Evolutionary conservation across 192 early-diverging fungal genomes (phyloP), one percentile per base, ranked within the genome.

Genomic region (Coemansia reversa): DNA sequence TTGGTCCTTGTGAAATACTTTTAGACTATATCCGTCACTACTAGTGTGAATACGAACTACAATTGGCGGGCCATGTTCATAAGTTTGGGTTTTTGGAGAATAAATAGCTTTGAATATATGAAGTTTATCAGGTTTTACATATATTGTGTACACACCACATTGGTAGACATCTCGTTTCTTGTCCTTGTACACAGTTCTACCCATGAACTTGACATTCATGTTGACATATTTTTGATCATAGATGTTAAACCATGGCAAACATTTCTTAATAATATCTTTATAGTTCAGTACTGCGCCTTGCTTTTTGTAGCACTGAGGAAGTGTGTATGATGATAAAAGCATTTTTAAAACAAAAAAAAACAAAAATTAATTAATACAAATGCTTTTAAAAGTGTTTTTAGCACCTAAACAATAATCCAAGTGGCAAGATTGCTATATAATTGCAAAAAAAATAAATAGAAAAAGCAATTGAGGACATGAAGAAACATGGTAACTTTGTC

Each of bases 271-370:
- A 18, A 63, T 30, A 23, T 39, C 30, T 20, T 63, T 29, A 22
- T 62, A 62, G 12, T 49, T n/a, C 60, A 49, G 52, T 30, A 12
- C 20, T 1, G 29, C 7, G 20, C 12, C 42, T 5, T 33, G 23
- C 4, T 49, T 2, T 27, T n/a, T 52, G 20, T 22, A 52, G 20
- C 12, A 24, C 22, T 2, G 23, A 0, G 61, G 61, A 8, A 63
- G 61, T 16, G 51, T 39, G 22, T 63, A 63, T 7, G 61, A 63
- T 1, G 61, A 63, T 24, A 63, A 18, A 16, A 63, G 50, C 61
- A 63, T 63, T 18, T 14, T 8, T 7, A 18, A 45, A 45, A 14
- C 7, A 9, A 45, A 45, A 16, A 45, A 45, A 16, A 45, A 16
- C 16, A 14, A 0, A 2, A 45, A 9, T 16, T 16, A 45, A 45